Base-by-base conservation (phyloP, 164 flowering plant species). In the Liquidambar formosana region DNA sequence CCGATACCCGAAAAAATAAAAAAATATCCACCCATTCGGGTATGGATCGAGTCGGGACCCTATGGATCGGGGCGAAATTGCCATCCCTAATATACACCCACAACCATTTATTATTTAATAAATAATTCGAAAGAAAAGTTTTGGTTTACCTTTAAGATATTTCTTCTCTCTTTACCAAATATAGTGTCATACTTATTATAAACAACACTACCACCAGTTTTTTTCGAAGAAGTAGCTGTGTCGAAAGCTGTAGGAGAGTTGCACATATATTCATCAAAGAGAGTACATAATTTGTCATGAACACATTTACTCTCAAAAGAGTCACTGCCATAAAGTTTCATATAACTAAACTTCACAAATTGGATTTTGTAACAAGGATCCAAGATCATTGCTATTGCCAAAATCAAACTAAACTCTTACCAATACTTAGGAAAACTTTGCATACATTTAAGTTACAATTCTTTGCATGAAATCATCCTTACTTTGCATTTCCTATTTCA, bases 351-450 rank as follows among this genome's bases (percentile, higher is more conserved):
- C 19, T 66, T 26, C 14, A 66, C 45, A 54, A 66, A 66, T 4
- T 53, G 27, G 33, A 65, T 3, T 15, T 65, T 65, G 25, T 65
- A 48, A 26, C 68, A 57, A 33, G 67, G 67, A 27, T 64, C 67
- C 38, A 65, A 41, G 16, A 53, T 26, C 19, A 65, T 46, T 15
- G 59, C 59, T 12, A 65, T 13, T 4, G 68, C 23, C 46, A 65
- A 65, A 6, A 65, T 25, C 9, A 53, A 18, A 41, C 28, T 65
- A 13, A 10, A 64, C 12, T 65, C 16, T 0, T 15, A 18, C 68
- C 68, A 25, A 49, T 25, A 26, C 26, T 65, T 65, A n/a, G 12
- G 22, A 18, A 27, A 49, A 65, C 44, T 65, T 65, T 16, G 8
- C 27, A 19, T 21, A 26, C 68, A 65, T 65, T 28, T 26, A 14